These are phyloP conservation scores for Dictyostelium capitatum DNA, from an alignment of 78 protist species.

Conservation along the genomic window DNA sequence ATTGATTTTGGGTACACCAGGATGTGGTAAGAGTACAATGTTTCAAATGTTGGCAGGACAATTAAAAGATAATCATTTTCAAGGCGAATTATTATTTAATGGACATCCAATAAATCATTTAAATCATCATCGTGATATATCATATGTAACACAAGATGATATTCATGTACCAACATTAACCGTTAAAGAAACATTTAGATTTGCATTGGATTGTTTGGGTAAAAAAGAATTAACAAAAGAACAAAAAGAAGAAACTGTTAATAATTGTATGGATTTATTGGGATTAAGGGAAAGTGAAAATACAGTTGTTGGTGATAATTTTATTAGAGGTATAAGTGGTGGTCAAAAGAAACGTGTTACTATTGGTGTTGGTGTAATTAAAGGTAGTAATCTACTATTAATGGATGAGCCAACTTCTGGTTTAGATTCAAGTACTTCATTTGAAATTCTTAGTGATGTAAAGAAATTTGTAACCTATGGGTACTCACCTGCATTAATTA, in stretches of 20 bases:
- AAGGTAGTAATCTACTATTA: conserved; percentile 39
- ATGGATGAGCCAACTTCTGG: conserved; percentile 87
- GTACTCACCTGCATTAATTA: conserved; percentile 39
- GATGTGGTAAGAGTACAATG: conserved; percentile 76
- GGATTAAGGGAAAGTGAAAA: conserved; percentile 43
- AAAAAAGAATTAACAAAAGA: background rate
- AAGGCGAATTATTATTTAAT: conserved; percentile 50
- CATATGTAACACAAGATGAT: conserved; percentile 69
- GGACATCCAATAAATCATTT: conserved; percentile 51
- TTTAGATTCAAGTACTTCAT: conserved; percentile 52
- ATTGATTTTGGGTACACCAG: conserved; percentile 77
- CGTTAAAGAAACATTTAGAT: conserved; percentile 74
- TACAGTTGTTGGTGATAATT: conserved; percentile 67
- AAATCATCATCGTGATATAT: conserved; percentile 63
- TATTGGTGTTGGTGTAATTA: conserved; percentile 63
- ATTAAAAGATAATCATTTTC: conserved; percentile 10
- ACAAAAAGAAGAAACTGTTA: conserved; percentile 48
- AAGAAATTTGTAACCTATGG: conserved; percentile 3
- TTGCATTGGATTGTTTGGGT: conserved; percentile 72
- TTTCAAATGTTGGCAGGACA: conserved; percentile 54
- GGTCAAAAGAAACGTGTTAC: conserved; percentile 85
- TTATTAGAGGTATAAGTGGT: conserved; percentile 80
- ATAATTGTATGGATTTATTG: conserved; percentile 5
- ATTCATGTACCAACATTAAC: conserved; percentile 59
- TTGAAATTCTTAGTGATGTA: conserved; percentile 35